Evolutionary conservation across 371 early-diverging fungal species (phyloP).

Genomic region (Sporodiniella umbellata): DNA sequence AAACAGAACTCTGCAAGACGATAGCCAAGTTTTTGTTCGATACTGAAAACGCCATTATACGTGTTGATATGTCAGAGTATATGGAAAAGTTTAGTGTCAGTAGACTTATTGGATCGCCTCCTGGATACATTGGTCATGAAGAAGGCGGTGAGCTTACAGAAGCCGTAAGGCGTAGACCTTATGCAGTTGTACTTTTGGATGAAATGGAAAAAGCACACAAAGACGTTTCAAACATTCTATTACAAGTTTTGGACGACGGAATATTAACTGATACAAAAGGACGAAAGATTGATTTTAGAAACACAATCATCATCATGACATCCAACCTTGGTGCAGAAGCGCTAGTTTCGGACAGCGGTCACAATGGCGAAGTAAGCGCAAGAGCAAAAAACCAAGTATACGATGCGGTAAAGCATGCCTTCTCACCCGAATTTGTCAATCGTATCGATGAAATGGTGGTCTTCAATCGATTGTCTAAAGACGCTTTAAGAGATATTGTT

Average conservation of each 20-base stretch:
- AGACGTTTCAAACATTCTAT: slow-evolving; percentile 70
- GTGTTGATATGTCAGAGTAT: slow-evolving; percentile 94
- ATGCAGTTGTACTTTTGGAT: slow-evolving; percentile 90
- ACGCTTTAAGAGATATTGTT: slow-evolving; percentile 72
- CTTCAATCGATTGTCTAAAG: slow-evolving; percentile 64
- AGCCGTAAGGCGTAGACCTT: slow-evolving; percentile 83
- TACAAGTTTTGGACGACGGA: slow-evolving; percentile 92
- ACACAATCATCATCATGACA: slow-evolving; percentile 92
- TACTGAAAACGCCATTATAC: slow-evolving; percentile 81
- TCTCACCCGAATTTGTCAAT: slow-evolving; percentile 92
- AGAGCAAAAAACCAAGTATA: slow-evolving; percentile 60
- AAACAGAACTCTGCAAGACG: slow-evolving; percentile 90
- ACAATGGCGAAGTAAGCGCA: slow-evolving; percentile 44
- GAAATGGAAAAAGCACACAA: slow-evolving; percentile 94
- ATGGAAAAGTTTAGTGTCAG: slow-evolving; percentile 66
- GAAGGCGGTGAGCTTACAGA: slow-evolving; percentile 91
- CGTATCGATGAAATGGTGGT: slow-evolving; percentile 82
- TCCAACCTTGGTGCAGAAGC: slow-evolving; percentile 81
- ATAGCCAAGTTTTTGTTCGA: slow-evolving; percentile 88
- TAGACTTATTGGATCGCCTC: slow-evolving; percentile 88
- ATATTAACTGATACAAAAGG: slow-evolving; percentile 85
- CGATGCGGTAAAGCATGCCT: slow-evolving; percentile 70
- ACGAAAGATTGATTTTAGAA: slow-evolving; percentile 84
- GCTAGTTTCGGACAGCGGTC: slow-evolving; percentile 48
- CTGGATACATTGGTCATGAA: slow-evolving; percentile 84